Conservation (phyloP, 352 stramenopile genomes). For the Globisporangium carolinianum region DNA sequence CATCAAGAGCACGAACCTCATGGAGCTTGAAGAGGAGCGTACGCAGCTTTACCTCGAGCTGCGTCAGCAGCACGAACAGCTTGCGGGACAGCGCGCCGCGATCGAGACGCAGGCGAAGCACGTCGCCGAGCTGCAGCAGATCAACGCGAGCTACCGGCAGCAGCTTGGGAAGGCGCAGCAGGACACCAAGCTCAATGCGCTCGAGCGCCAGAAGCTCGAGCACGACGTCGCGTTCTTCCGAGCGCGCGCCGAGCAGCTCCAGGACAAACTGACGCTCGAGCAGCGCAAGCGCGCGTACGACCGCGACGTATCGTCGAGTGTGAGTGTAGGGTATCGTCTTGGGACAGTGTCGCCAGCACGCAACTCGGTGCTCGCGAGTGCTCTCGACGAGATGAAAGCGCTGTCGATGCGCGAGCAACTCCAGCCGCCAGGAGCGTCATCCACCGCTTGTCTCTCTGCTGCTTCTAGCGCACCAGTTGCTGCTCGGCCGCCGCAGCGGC, state of each 20-base stretch:
- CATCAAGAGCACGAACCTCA: constrained; percentile 41
- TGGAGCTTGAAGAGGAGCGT: constrained; percentile 58
- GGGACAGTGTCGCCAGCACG: constrained; percentile 13
- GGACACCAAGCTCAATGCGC: constrained; percentile 22
- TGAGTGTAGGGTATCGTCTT: neutral
- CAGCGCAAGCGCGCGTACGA: constrained; percentile 56
- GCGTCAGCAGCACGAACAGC: constrained; percentile 21
- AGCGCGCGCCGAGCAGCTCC: constrained; percentile 28
- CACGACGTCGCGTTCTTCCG: constrained; percentile 38
- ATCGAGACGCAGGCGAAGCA: constrained; percentile 24
- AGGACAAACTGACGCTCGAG: constrained; percentile 33
- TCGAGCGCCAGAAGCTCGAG: constrained; percentile 44
- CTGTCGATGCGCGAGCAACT: constrained; percentile 28
- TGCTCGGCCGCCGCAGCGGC: constrained; percentile 1
- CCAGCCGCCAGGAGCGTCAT: constrained; percentile 9
- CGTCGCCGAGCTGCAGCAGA: constrained; percentile 18
- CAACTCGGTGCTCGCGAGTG: constrained; percentile 19
- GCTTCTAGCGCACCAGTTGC: neutral
- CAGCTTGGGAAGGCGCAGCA: constrained; percentile 32
- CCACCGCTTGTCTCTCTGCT: neutral
- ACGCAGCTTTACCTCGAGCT: constrained; percentile 41
- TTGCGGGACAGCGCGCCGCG: constrained; percentile 22
- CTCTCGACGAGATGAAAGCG: constrained; percentile 32
- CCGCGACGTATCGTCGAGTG: constrained; percentile 15
- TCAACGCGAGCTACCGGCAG: constrained; percentile 22